Base-by-base conservation (phyloP, 768 basidiomycete species). In the Trametes gibbosa region DNA sequence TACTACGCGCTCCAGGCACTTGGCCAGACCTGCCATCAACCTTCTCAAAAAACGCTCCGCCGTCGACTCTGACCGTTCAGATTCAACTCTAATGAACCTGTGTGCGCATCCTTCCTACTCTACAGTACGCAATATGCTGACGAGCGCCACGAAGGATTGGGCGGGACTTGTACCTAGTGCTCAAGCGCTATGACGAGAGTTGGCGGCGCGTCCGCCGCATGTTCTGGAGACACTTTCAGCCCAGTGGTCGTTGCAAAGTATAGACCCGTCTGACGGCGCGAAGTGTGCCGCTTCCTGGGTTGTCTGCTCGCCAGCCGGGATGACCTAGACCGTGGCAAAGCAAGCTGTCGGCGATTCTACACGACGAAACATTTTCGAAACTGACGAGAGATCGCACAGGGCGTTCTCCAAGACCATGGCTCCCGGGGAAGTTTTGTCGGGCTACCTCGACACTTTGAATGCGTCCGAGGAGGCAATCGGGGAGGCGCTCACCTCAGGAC, bases 1-100 rank as follows among this genome's bases (percentile, higher is more conserved):
- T 69, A 25, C 34, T 70, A 13, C n/a, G 58, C 32, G 17, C 29
- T 69, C 14, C 45, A 61, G 12, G 43, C 62, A 16, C 46, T 65
- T 0, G 65, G 66, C 14, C 48, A 37, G 8, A 27, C 50, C 6
- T 5, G 63, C 64, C 13, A 21, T 29, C 16, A 69, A 71, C 21
- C 61, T 72, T 14, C 54, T 72, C 8, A 67, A 70, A 21, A 71
- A 66, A 43, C 61, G 68, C 13, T 65, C 64, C 32, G 53, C 61
- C 2, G 65, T 64, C 1, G 66, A 67, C 49, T 70, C 69, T 1
- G 66, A 68, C 27, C n/a, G 52, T 6, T 27, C 35, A 7, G 29
- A n/a, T 10, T 49, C 45, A 2, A 17, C 21, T 1, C 14, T 56
- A 1, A 16, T 21, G 5, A 21, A 49, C 1, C 16, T 53, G 58